Evolutionary conservation across 2,329 filamentous ascomycete genomes (phyloP).

Genomic region (Cadophora luteo-olivacea): DNA sequence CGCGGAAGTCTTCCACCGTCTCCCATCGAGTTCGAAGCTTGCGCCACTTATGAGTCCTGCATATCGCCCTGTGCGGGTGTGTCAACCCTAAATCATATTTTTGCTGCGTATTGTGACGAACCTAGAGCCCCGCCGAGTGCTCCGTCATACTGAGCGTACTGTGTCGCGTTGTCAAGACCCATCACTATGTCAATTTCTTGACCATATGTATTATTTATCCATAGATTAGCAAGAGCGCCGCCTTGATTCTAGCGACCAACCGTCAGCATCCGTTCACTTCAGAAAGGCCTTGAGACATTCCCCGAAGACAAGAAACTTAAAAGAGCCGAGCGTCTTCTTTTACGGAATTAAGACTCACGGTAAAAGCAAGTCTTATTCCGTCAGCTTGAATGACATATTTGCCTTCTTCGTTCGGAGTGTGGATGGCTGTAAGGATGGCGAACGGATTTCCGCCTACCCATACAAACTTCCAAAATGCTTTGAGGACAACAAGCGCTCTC

Average conservation of each 20-base stretch:
- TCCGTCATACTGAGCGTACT: constrained; percentile 66
- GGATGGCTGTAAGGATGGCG: constrained; percentile 22
- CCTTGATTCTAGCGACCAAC: constrained; percentile 59
- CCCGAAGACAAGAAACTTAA: background rate
- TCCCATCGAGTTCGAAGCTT: constrained; percentile 5
- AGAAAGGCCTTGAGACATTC: background rate
- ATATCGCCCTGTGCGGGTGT: background rate
- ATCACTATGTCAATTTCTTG: constrained; percentile 71
- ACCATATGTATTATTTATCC: constrained; percentile 71
- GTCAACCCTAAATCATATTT: background rate
- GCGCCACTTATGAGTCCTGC: background rate
- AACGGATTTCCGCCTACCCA: constrained; percentile 15
- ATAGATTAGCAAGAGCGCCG: constrained; percentile 71
- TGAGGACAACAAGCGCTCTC: background rate
- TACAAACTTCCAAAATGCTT: background rate
- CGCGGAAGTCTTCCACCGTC: background rate
- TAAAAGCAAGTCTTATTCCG: constrained; percentile 69
- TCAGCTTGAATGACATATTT: constrained; percentile 75
- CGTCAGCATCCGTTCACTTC: background rate
- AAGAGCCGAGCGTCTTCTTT: background rate
- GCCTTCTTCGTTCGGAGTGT: constrained; percentile 58
- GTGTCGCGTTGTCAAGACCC: constrained; percentile 72
- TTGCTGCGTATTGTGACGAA: background rate
- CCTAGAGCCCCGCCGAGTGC: constrained; percentile 39
- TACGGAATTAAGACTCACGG: constrained; percentile 42